A percentile compares a stretch with the other conserved stretches of the same genome.
phyloP scores from a whole-genome alignment of 2,329 filamentous ascomycete species.

The Penicillium sp. region DNA sequence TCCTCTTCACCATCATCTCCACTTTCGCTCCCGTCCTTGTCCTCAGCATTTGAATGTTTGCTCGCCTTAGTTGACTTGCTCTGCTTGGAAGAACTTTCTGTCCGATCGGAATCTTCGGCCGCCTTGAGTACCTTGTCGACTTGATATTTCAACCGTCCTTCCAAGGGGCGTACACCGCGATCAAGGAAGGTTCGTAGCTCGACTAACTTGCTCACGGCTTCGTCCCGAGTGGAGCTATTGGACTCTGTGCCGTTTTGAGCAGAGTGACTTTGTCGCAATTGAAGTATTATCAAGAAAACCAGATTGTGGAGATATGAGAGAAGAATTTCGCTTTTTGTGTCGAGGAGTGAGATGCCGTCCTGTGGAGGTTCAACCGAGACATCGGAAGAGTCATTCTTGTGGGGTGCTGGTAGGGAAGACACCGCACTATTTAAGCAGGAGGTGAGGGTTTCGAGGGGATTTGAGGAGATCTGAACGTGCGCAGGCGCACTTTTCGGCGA shows the following conservation, averaged over 20 bases:
- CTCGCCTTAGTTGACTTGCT: constrained; percentile 28
- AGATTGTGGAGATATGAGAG: constrained; percentile 94
- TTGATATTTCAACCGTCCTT: constrained; percentile 87
- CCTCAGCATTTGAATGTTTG: constrained; percentile 26
- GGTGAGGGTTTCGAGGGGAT: constrained; percentile 32
- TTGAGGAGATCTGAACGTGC: constrained; percentile 24
- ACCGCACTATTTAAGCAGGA: constrained; percentile 32
- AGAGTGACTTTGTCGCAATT: constrained; percentile 56
- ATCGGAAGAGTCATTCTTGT: constrained; percentile 45
- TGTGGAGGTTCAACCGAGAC: constrained; percentile 68
- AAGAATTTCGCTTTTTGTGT: constrained; percentile 95
- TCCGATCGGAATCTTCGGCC: constrained; percentile 53
- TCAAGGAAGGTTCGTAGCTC: constrained; percentile 90
- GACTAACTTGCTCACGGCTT: constrained; percentile 78
- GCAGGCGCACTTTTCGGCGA: constrained; percentile 17
- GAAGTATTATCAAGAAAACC: constrained; percentile 77
- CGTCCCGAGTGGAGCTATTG: constrained; percentile 50
- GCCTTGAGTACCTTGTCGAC: constrained; percentile 90
- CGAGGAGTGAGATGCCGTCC: constrained; percentile 87
- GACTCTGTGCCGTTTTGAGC: constrained; percentile 19
- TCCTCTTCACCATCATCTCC: constrained; percentile 21
- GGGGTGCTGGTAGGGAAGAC: constrained; percentile 32
- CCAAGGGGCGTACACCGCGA: constrained; percentile 81
- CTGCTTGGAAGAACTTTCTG: constrained; percentile 23
- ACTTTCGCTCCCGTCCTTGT: constrained; percentile 13